Conservation (phyloP, 2,329 filamentous ascomycete genomes). For the Cercospora janseana region DNA sequence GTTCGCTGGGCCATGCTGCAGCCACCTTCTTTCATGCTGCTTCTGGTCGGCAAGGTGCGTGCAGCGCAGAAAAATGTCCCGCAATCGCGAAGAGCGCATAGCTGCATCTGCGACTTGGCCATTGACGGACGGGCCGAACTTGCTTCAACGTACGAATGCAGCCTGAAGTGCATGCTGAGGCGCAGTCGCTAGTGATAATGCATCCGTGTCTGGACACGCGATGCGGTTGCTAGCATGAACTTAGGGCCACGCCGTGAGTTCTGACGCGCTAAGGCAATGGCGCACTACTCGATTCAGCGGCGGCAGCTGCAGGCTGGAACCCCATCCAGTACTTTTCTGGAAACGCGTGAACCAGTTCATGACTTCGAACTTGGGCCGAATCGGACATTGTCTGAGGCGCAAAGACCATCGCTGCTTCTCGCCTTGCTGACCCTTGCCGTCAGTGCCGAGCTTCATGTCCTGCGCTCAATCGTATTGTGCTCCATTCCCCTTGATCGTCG, state of each 20-base stretch:
- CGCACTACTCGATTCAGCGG: slow-evolving; percentile 14
- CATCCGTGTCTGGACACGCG: slow-evolving; percentile 8
- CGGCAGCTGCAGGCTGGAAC: slow-evolving; percentile 4
- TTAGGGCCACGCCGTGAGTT: slow-evolving; percentile 12
- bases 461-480: slow-evolving; percentile 33
- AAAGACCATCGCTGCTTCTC: neutral
- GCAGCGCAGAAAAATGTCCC: neutral
- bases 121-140: slow-evolving; percentile 2
- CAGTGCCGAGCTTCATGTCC: neutral
- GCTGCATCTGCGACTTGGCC: slow-evolving; percentile 8
- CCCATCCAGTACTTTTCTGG: neutral
- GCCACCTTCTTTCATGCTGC: no score
- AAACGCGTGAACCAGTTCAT: neutral
- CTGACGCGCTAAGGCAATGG: neutral
- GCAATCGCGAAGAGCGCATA: slow-evolving; percentile 11
- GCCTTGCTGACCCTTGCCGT: neutral
- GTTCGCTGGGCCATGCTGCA: slow-evolving; percentile 15
- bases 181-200: slow-evolving; percentile 3
- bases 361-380: neutral
- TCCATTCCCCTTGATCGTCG: slow-evolving; percentile 77
- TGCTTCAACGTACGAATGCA: neutral
- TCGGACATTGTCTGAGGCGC: slow-evolving; percentile 7
- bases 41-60: no score
- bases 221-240: slow-evolving; percentile 9
- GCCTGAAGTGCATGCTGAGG: slow-evolving; percentile 12